Percentiles rank a stretch among this genome's conserved stretches.
phyloP scores from a whole-genome alignment of 495 filamentous ascomycete genomes.

The Aspergillus taichungensis region DNA sequence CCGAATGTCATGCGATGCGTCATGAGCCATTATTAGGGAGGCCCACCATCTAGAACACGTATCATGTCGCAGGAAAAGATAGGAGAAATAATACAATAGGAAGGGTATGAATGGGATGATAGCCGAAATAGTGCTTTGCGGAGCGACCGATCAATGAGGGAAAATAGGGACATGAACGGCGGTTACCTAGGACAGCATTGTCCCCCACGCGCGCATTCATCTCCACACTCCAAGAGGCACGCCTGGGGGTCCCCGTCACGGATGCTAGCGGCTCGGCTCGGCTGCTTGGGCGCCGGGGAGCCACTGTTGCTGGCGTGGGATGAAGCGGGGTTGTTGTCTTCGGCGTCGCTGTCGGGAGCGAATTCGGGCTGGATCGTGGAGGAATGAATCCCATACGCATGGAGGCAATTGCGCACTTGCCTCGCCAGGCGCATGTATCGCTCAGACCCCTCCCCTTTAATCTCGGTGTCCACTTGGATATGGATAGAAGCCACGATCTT shows the following conservation, averaged over 20 bases:
- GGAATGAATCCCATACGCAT: constrained; percentile 95
- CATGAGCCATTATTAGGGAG: not conserved
- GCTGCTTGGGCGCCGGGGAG: constrained; percentile 15
- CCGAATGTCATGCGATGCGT: not conserved
- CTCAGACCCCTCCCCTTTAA: constrained; percentile 60
- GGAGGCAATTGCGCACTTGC: constrained; percentile 73
- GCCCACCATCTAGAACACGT: not conserved
- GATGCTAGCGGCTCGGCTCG: constrained; percentile 43
- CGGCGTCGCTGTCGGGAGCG: constrained; percentile 51
- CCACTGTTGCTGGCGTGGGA: constrained; percentile 18
- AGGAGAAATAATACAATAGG: constrained; percentile 4
- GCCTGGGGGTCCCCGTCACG: constrained; percentile 43
- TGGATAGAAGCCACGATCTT: constrained; percentile 89
- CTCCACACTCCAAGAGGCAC: constrained; percentile 80
- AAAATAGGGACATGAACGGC: constrained; percentile 7
- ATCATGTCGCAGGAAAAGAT: not conserved
- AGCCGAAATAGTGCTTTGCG: not conserved
- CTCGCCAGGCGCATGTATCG: constrained; percentile 84
- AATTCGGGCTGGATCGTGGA: constrained; percentile 98
- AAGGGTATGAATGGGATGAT: not conserved
- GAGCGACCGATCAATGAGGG: not conserved
- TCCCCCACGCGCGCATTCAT: constrained; percentile 61
- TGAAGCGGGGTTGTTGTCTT: constrained; percentile 31
- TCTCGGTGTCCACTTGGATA: constrained; percentile 74
- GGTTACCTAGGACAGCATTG: constrained; percentile 59